Percentiles rank a stretch among this genome's conserved stretches.
These are phyloP conservation scores for Arthrobotrys sphaeroides DNA, from an alignment of 2,329 filamentous ascomycete genomes.

Conservation along the genomic window DNA sequence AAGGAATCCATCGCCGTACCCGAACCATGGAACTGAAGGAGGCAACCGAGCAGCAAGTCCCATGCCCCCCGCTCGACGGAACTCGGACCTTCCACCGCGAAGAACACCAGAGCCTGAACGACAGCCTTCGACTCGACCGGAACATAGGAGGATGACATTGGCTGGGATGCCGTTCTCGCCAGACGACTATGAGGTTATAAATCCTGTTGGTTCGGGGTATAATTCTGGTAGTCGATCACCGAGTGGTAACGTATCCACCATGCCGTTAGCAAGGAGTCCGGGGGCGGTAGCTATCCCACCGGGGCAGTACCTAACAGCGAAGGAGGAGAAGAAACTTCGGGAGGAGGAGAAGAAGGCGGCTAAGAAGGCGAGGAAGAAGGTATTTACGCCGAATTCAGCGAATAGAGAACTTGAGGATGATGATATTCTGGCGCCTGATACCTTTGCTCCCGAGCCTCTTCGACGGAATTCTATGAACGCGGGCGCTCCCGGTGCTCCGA, in stretches of 20 bases:
- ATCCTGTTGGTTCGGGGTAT: constrained; percentile 49
- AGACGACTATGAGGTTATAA: constrained; percentile 58
- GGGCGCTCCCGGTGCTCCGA: background rate
- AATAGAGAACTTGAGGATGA: constrained; percentile 56
- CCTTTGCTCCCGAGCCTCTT: constrained; percentile 57
- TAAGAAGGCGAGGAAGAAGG: constrained; percentile 56
- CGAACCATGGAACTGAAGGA: constrained; percentile 15
- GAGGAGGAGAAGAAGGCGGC: constrained; percentile 51
- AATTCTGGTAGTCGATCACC: constrained; percentile 35
- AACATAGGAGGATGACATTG: constrained; percentile 48
- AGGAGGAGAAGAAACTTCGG: constrained; percentile 43
- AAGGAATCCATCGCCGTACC: constrained; percentile 31
- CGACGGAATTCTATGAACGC: constrained; percentile 23
- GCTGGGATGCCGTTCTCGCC: constrained; percentile 58
- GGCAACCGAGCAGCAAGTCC: constrained; percentile 34
- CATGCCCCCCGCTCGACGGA: constrained; percentile 42
- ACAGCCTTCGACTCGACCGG: constrained; percentile 22
- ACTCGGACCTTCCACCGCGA: constrained; percentile 36
- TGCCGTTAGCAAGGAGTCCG: constrained; percentile 44
- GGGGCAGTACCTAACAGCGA: constrained; percentile 48
- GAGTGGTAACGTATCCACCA: constrained; percentile 44
- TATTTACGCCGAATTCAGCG: constrained; percentile 49
- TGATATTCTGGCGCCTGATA: constrained; percentile 57
- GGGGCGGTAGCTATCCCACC: constrained; percentile 40
- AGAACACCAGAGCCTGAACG: constrained; percentile 34